Evolutionary conservation across 805 yeast species (phyloP).

Genomic region (Metschnikowia koreensis): DNA sequence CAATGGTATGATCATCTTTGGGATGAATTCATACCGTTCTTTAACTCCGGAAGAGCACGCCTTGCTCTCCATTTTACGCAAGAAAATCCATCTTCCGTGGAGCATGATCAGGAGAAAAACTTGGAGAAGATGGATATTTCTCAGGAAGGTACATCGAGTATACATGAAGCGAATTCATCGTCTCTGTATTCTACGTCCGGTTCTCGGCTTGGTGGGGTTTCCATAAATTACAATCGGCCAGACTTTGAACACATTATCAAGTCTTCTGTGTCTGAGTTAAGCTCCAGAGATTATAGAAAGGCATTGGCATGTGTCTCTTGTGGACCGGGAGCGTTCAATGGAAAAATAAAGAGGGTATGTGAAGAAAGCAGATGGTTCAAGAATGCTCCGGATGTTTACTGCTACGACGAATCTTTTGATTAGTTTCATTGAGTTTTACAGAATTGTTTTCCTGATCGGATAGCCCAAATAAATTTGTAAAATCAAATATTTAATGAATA

Average conservation of each 20-base stretch:
- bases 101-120: not conserved
- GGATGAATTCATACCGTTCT: slow-evolving; percentile 26
- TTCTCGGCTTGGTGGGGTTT: slow-evolving; percentile 6
- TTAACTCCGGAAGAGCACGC: slow-evolving; percentile 21
- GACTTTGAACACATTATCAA: slow-evolving; percentile 18
- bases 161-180: not conserved
- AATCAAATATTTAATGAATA: too few relatives aligned
- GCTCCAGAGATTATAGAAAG: slow-evolving; percentile 18
- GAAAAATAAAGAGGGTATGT: slow-evolving; percentile 27
- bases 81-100: slow-evolving; percentile 14
- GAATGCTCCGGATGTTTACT: slow-evolving; percentile 41
- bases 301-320: slow-evolving; percentile 41
- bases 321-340: slow-evolving; percentile 38
- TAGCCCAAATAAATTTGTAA: too few relatives aligned
- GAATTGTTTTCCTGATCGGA: too few relatives aligned
- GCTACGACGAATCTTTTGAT: slow-evolving; percentile 35
- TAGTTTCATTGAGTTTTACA: not conserved
- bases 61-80: slow-evolving; percentile 32
- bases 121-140: slow-evolving; percentile 3
- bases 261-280: slow-evolving; percentile 16
- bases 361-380: slow-evolving; percentile 26
- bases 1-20: slow-evolving; percentile 39
- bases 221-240: slow-evolving; percentile 20
- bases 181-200: not conserved
- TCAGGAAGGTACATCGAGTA: slow-evolving; percentile 2